A percentile compares a stretch with the other conserved stretches of the same genome.
Evolutionary conservation across 805 yeast genomes (phyloP).

Genomic region (Brettanomyces custersianus): DNA sequence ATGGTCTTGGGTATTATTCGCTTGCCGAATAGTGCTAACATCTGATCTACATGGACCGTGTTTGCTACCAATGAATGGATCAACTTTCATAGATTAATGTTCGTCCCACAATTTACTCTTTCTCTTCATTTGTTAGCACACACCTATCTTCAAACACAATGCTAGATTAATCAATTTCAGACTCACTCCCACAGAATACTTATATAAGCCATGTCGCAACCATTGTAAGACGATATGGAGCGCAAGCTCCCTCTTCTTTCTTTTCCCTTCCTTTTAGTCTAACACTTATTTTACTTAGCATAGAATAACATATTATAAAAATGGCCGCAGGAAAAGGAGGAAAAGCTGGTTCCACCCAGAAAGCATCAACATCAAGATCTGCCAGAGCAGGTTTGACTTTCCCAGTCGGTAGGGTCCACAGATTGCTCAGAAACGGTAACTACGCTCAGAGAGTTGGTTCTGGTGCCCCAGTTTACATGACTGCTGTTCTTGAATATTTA

Average conservation of each 20-base stretch:
- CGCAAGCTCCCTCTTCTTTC: neutral
- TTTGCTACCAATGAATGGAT: too few relatives aligned
- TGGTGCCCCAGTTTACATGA: constrained; percentile 97
- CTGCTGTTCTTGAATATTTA: constrained; percentile 93
- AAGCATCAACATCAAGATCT: constrained; percentile 96
- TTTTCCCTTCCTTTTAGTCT: constrained; percentile 1
- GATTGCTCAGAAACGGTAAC: constrained; percentile 93
- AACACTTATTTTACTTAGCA: neutral
- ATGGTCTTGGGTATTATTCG: too few relatives aligned
- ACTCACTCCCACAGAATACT: too few relatives aligned
- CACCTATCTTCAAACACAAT: too few relatives aligned
- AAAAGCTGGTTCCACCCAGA: constrained; percentile 90
- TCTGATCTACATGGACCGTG: too few relatives aligned
- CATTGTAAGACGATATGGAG: too few relatives aligned
- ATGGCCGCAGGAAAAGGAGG: constrained; percentile 78
- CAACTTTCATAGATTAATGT: too few relatives aligned
- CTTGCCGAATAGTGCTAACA: too few relatives aligned
- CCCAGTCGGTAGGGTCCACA: constrained; percentile 99
- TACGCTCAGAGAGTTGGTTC: constrained; percentile 98
- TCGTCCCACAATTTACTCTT: too few relatives aligned
- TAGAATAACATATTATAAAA: constrained; percentile 7
- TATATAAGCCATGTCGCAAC: too few relatives aligned
- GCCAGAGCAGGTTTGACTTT: constrained; percentile 97
- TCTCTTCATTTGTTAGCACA: too few relatives aligned
- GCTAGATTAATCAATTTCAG: too few relatives aligned